These are phyloP conservation scores for Cymbidium sinense DNA, from an alignment of 106 monocot species.

Conservation along the genomic window DNA sequence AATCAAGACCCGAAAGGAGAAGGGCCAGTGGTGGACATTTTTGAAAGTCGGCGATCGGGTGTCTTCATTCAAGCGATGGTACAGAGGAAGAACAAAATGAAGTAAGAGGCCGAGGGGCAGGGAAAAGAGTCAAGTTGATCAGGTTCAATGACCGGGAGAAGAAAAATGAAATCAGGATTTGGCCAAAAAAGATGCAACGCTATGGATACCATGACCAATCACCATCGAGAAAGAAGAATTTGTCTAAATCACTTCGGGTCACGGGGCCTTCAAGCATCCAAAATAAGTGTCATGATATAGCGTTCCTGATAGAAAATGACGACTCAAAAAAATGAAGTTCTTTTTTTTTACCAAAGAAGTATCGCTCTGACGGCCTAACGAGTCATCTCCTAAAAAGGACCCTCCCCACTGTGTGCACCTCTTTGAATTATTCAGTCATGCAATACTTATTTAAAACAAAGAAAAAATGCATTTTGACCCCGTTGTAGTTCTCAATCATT, in stretches of 20 bases:
- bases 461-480: too few relatives aligned
- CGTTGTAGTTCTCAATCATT: too few relatives aligned
- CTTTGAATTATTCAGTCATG: too few relatives aligned
- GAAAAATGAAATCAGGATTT: slow-evolving; percentile 4
- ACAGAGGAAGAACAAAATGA: slow-evolving; percentile 8
- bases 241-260: background rate
- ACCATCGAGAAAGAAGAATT: background rate
- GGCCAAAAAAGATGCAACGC: slow-evolving; percentile 12
- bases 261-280: background rate
- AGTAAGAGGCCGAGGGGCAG: background rate
- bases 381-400: too few relatives aligned
- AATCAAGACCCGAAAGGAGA: slow-evolving; percentile 9
- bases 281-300: slow-evolving; percentile 6
- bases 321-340: slow-evolving; percentile 26
- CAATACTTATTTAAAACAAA: too few relatives aligned
- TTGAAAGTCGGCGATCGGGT: slow-evolving; percentile 10
- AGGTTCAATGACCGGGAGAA: too few relatives aligned
- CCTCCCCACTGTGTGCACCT: too few relatives aligned
- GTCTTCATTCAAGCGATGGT: slow-evolving; percentile 16
- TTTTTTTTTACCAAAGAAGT: slow-evolving; percentile 30
- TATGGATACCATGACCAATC: slow-evolving; percentile 15
- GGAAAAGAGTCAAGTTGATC: too few relatives aligned
- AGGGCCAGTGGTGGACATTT: too few relatives aligned
- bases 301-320: slow-evolving; percentile 17
- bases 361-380: slow-evolving; percentile 21